These are phyloP conservation scores for Linum trigynum DNA, from an alignment of 345 rosid species.

Conservation along the genomic window DNA sequence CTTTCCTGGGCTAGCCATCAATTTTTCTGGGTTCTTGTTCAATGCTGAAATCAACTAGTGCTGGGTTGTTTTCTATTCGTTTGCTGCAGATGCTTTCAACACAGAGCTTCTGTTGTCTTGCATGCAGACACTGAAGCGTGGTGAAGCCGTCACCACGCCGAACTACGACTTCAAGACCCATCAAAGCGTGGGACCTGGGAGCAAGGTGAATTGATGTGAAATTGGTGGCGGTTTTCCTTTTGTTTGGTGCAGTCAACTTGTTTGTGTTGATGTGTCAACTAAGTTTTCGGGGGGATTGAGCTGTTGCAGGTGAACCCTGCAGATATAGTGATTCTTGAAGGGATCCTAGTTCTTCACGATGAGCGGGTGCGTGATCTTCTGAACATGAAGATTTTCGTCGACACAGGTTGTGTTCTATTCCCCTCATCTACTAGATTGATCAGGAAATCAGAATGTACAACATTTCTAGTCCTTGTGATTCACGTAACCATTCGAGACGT, in stretches of 20 bases:
- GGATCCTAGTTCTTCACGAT: constrained; percentile 79
- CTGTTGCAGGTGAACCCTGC: constrained; percentile 57
- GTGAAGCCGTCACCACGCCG: constrained; percentile 48
- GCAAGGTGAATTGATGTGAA: constrained; percentile 26
- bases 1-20: background rate
- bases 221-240: background rate
- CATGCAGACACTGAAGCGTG: constrained; percentile 52
- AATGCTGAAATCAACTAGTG: background rate
- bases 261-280: background rate
- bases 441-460: background rate
- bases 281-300: background rate
- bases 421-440: background rate
- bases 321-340: constrained; percentile 70
- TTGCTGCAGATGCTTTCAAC: constrained; percentile 56
- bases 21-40: background rate
- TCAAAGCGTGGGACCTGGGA: constrained; percentile 36
- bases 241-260: constrained; percentile 4
- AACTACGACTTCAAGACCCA: constrained; percentile 75
- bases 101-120: constrained; percentile 71
- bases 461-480: background rate
- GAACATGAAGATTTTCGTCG: constrained; percentile 97
- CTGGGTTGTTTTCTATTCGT: background rate
- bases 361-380: constrained; percentile 61
- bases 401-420: constrained; percentile 42
- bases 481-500: constrained; percentile 5